Conservation (phyloP, 371 early-diverging fungal genomes). For the Mortierella sp. region DNA sequence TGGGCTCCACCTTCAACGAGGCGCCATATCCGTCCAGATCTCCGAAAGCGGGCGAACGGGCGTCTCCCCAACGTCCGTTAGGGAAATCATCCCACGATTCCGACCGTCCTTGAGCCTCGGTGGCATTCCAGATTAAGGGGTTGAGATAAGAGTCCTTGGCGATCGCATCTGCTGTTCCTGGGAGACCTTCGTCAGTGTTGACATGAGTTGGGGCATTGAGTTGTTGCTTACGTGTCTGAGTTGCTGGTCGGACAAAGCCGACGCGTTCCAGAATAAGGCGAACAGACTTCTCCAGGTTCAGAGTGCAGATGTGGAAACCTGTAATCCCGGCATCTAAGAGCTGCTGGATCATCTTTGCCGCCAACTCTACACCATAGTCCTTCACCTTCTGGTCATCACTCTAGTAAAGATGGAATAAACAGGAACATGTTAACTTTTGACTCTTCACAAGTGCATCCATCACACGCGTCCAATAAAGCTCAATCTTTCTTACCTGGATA, state of each 20-base stretch:
- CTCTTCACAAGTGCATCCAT: neutral
- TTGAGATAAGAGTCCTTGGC: conserved; percentile 25
- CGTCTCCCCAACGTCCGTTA: conserved; percentile 98
- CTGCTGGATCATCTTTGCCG: conserved; percentile 76
- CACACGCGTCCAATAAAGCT: too few species aligned
- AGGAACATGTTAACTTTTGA: neutral
- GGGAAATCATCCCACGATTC: conserved; percentile 97
- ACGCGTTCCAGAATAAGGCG: conserved; percentile 85
- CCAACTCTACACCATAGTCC: conserved; percentile 88
- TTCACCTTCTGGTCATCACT: conserved; percentile 96
- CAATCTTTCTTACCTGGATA: conserved; percentile 70
- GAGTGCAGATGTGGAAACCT: conserved; percentile 86
- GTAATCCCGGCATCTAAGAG: conserved; percentile 69
- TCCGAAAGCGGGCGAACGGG: conserved; percentile 90
- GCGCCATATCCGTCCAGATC: conserved; percentile 84
- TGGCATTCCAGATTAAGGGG: conserved; percentile 42
- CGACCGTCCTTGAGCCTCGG: conserved; percentile 47
- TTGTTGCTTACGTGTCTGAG: conserved; percentile 24
- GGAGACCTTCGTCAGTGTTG: neutral
- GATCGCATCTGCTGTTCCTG: neutral
- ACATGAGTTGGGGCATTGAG: conserved; percentile 32
- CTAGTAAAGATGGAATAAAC: conserved; percentile 31
- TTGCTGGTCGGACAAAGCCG: conserved; percentile 62
- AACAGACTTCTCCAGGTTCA: conserved; percentile 92
- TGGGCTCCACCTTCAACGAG: conserved; percentile 71